Evolutionary conservation across 2,329 filamentous ascomycete genomes (phyloP), one percentile per base, ranked within the genome.

Genomic region (Sarocladium oryzae): DNA sequence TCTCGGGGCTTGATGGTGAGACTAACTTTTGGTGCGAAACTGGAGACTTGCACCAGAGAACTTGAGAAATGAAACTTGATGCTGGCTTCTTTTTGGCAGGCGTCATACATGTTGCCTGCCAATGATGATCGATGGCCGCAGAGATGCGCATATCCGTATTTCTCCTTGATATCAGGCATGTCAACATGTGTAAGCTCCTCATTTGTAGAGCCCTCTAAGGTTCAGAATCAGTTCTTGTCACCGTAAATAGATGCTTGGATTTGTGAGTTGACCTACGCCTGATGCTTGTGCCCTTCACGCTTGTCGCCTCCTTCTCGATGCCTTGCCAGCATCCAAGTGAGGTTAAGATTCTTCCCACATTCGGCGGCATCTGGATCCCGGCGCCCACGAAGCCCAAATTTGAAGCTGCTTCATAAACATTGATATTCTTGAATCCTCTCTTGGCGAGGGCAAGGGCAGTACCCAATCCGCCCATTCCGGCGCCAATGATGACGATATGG

Each of bases 311-410:
- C 33, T 73, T 76, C 56, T 80, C 80, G 55, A 92, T 87, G n/a
- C 75, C 72, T 16, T 77, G 69, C 88, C 87, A 92, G 57, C 85
- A 86, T 13, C 84, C 87, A 33, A 90, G 72, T 6, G 78, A 71
- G 63, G 88, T 84, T 16, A 92, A 74, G n/a, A 92, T 85, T 1
- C 86, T 79, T 7, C 84, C 84, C 77, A 91, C 85, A 60, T 93
- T 93, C 1, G 88, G 88, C 0, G 88, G 87, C 51, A 92, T 73
- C 65, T 93, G 88, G 58, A 92, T 92, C 4, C 88, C 88, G 1
- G 88, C 88, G 18, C 88, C 88, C 1, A 92, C 88, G 59, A 92
- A 92, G 4, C 88, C 88, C 3, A 92, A 75, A 56, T 82, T 79
- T 4, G 84, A 79, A 0, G 87, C 87, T 32, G 76, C 79, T 64